Evolutionary conservation across 768 basidiomycete genomes (phyloP).

Genomic region (Chlorophyllum brunneum): DNA sequence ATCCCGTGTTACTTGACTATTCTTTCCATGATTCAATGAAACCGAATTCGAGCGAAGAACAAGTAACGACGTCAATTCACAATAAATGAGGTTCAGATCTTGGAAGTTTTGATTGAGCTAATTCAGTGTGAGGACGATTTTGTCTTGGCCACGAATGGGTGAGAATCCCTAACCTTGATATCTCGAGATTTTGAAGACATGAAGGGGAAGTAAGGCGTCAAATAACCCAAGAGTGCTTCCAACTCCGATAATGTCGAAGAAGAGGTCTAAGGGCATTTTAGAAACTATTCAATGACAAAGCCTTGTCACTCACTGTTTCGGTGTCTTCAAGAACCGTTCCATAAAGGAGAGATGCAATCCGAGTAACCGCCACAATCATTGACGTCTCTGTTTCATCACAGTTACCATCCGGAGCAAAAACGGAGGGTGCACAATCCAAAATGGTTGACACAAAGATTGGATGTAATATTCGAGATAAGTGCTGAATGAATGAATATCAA

Average conservation of each 20-base stretch:
- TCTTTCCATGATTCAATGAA: slow-evolving; percentile 18
- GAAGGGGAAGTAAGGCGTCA: slow-evolving; percentile 87
- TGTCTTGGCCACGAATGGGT: neutral
- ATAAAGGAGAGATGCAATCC: slow-evolving; percentile 61
- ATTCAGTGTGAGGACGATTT: slow-evolving; percentile 6
- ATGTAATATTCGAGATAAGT: slow-evolving; percentile 70
- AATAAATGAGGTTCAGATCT: slow-evolving; percentile 72
- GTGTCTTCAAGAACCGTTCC: slow-evolving; percentile 44
- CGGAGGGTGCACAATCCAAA: slow-evolving; percentile 81
- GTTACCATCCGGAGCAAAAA: slow-evolving; percentile 65
- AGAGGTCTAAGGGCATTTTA: slow-evolving; percentile 16
- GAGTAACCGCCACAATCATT: slow-evolving; percentile 51
- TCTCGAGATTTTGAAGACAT: slow-evolving; percentile 42
- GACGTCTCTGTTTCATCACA: slow-evolving; percentile 59
- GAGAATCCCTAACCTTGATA: slow-evolving; percentile 44
- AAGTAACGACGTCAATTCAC: slow-evolving; percentile 69
- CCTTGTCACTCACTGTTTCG: slow-evolving; percentile 29
- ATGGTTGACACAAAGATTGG: slow-evolving; percentile 78
- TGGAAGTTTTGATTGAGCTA: slow-evolving; percentile 67
- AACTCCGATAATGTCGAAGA: slow-evolving; percentile 42
- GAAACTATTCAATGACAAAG: neutral
- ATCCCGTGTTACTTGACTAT: slow-evolving; percentile 18
- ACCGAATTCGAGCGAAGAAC: slow-evolving; percentile 34
- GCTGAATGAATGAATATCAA: slow-evolving; percentile 32
- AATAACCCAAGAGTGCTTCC: slow-evolving; percentile 59